Evolutionary conservation across 805 yeast species (phyloP).

Genomic region (Yarrowia sp.): DNA sequence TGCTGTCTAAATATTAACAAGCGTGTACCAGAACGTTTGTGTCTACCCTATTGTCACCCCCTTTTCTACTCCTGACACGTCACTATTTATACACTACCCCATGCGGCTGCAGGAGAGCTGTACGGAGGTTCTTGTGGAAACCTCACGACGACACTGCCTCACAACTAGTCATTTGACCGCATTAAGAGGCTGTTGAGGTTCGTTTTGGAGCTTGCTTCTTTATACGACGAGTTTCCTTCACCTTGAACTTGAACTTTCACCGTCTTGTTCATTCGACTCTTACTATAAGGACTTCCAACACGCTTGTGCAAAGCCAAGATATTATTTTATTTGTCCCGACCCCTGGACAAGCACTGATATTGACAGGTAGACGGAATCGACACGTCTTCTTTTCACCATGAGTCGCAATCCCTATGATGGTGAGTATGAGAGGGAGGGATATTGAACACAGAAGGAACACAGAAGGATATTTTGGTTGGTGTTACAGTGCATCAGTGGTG

Average conservation of each 20-base stretch:
- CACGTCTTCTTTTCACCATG: constrained; percentile 6
- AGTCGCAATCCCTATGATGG: constrained; percentile 37
- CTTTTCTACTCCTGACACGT: neutral
- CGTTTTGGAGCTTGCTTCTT: no score
- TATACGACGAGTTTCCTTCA: no score
- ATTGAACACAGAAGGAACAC: no score
- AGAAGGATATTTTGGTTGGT: no score
- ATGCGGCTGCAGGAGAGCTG: constrained; percentile 35
- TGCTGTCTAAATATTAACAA: no score
- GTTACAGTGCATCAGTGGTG: no score
- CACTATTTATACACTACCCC: constrained; percentile 22
- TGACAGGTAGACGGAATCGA: neutral
- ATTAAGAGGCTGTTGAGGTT: neutral
- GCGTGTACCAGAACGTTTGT: no score
- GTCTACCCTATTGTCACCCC: no score
- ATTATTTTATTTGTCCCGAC: constrained; percentile 12
- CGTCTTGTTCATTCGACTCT: neutral
- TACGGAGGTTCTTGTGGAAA: neutral
- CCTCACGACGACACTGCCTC: constrained; percentile 37
- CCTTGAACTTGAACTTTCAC: no score
- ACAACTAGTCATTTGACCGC: constrained; percentile 24
- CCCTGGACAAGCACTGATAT: neutral
- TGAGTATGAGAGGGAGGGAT: constrained; percentile 3
- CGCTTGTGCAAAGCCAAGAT: no score
- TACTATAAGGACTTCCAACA: no score